A percentile compares a stretch with the other conserved stretches of the same genome.
These are phyloP conservation scores for Magnolia kwangsiensis DNA, from an alignment of 164 flowering plant species.

Conservation along the genomic window DNA sequence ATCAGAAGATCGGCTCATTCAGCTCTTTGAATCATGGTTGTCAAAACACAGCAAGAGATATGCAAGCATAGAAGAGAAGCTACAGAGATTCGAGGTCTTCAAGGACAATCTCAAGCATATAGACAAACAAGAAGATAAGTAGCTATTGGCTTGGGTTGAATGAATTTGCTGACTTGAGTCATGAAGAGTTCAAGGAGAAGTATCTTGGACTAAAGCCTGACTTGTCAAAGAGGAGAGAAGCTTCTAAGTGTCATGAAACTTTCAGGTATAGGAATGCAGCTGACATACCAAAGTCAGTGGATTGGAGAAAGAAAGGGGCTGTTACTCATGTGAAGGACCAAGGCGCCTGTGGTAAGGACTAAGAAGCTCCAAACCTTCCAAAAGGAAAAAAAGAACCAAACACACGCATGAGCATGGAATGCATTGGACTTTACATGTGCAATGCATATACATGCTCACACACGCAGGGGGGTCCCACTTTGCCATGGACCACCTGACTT, in stretches of 20 bases:
- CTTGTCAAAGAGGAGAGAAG: slow-evolving; percentile 16
- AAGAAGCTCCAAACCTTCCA: neutral
- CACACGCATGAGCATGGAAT: neutral
- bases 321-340: slow-evolving; percentile 56
- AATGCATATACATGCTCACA: too few relatives aligned
- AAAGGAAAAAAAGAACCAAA: neutral
- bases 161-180: slow-evolving; percentile 73
- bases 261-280: slow-evolving; percentile 38
- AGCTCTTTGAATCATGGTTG: slow-evolving; percentile 68
- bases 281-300: slow-evolving; percentile 67
- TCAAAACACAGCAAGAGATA: slow-evolving; percentile 53
- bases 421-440: neutral
- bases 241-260: slow-evolving; percentile 2
- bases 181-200: slow-evolving; percentile 63
- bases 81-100: slow-evolving; percentile 63
- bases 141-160: slow-evolving; percentile 83
- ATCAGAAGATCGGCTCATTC: slow-evolving; percentile 49
- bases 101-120: slow-evolving; percentile 70
- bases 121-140: slow-evolving; percentile 47
- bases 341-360: slow-evolving; percentile 42
- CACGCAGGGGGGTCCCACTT: too few relatives aligned
- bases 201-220: slow-evolving; percentile 53
- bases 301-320: slow-evolving; percentile 17
- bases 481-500: too few relatives aligned
- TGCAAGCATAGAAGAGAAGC: slow-evolving; percentile 59